phyloP scores from a whole-genome alignment of 768 basidiomycete species.

The Lentinula sp. region DNA sequence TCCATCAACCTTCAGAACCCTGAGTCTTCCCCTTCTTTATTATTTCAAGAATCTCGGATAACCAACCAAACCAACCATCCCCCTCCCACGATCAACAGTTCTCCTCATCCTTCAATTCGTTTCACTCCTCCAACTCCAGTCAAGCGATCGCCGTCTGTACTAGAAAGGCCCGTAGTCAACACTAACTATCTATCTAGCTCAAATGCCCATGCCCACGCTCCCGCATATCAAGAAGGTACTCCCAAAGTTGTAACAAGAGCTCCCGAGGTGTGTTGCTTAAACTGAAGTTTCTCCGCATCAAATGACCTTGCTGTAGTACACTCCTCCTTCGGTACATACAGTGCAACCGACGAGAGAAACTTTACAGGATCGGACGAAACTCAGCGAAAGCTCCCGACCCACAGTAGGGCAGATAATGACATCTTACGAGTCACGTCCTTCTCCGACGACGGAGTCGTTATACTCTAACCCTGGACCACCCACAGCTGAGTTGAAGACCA shows the following conservation, averaged over 20 bases:
- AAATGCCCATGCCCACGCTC: background rate
- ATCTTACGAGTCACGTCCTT: background rate
- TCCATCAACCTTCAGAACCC: background rate
- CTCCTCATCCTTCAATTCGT: background rate
- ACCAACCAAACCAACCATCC: background rate
- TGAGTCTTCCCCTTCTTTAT: background rate
- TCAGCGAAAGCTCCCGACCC: background rate
- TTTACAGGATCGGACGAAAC: background rate
- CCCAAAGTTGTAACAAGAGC: background rate
- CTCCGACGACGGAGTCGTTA: background rate
- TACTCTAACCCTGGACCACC: background rate
- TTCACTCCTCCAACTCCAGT: slow-evolving; percentile 4
- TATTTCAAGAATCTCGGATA: slow-evolving; percentile 1
- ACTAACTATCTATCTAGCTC: background rate
- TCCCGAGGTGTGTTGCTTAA: background rate
- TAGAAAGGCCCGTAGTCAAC: background rate
- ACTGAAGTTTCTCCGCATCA: background rate
- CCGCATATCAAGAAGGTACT: background rate
- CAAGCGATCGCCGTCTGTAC: slow-evolving; percentile 1
- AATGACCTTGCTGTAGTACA: background rate
- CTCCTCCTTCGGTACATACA: background rate
- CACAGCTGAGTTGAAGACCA: background rate
- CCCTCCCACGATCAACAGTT: background rate
- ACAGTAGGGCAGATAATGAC: background rate
- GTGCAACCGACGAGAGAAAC: background rate